Conservation (phyloP, 208 protist genomes). For the Trypanosoma avium region DNA sequence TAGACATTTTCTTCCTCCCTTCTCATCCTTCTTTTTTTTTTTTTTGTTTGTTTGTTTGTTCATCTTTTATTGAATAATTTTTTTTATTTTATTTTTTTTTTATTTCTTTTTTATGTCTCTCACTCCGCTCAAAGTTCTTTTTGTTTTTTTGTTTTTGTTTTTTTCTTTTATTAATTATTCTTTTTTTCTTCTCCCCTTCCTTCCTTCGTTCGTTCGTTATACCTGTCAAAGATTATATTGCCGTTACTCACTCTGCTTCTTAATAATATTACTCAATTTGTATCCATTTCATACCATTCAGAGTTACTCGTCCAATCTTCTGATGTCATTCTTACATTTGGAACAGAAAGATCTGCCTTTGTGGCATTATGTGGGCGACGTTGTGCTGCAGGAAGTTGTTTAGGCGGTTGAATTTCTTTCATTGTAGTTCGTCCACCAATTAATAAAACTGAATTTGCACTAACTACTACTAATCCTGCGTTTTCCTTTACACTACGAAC, state of each 20-base stretch:
- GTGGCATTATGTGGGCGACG: conserved; percentile 52
- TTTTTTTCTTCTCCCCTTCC: neutral
- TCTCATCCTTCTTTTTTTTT: neutral
- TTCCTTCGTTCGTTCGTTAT: conserved; percentile 1
- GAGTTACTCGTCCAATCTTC: conserved; percentile 44
- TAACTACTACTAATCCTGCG: conserved; percentile 70
- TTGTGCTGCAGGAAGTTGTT: conserved; percentile 44
- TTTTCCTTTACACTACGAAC: conserved; percentile 69
- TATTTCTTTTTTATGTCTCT: neutral
- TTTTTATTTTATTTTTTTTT: neutral
- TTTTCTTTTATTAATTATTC: neutral
- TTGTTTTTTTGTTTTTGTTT: neutral
- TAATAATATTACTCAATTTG: conserved; percentile 7
- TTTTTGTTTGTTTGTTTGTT: neutral
- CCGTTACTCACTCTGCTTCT: neutral
- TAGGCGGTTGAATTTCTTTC: conserved; percentile 38
- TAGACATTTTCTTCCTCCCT: neutral
- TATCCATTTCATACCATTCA: conserved; percentile 34
- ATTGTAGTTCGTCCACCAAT: conserved; percentile 72
- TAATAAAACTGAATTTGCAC: conserved; percentile 62
- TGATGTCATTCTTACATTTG: conserved; percentile 30
- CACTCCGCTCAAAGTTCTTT: neutral
- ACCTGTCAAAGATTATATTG: neutral
- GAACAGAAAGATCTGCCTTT: conserved; percentile 40
- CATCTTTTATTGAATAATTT: neutral